A percentile compares a stretch with the other conserved stretches of the same genome.
These are phyloP conservation scores for Ramalina peruviana DNA, from an alignment of 495 filamentous ascomycete genomes.

Conservation along the genomic window DNA sequence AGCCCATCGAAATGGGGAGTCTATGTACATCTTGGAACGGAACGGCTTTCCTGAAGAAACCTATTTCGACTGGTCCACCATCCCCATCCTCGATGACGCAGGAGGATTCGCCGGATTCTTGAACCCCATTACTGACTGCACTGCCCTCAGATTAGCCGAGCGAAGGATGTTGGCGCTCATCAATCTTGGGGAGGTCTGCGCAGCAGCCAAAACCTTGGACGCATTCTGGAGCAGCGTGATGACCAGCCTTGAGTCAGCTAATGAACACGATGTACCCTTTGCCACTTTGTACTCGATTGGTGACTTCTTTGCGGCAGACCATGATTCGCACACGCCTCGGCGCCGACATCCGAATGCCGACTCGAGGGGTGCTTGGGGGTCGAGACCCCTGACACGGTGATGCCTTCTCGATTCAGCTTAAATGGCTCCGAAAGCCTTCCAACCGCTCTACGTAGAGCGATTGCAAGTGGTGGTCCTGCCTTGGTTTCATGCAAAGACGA, in stretches of 20 bases:
- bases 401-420: conserved; percentile 41
- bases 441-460: conserved; percentile 50
- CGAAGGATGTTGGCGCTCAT: conserved; percentile 51
- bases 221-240: conserved; percentile 46
- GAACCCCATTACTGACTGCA: conserved; percentile 57
- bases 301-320: conserved; percentile 35
- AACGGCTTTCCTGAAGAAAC: conserved; percentile 48
- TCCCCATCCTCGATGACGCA: conserved; percentile 47
- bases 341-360: conserved; percentile 35
- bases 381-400: conserved; percentile 39
- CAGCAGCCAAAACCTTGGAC: conserved; percentile 49
- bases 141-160: conserved; percentile 47
- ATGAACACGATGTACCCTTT: conserved; percentile 49
- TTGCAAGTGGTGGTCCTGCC: conserved; percentile 40
- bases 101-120: conserved; percentile 48
- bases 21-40: conserved; percentile 48
- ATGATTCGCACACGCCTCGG: conserved; percentile 40
- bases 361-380: conserved; percentile 52
- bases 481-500: conserved; percentile 44
- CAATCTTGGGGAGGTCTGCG: conserved; percentile 55
- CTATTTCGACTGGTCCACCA: conserved; percentile 55
- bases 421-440: conserved; percentile 48
- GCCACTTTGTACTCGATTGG: conserved; percentile 47
- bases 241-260: conserved; percentile 39
- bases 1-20: conserved; percentile 60